These are phyloP conservation scores for Penicillium sp. DNA, from an alignment of 2,329 filamentous ascomycete genomes.

Conservation along the genomic window DNA sequence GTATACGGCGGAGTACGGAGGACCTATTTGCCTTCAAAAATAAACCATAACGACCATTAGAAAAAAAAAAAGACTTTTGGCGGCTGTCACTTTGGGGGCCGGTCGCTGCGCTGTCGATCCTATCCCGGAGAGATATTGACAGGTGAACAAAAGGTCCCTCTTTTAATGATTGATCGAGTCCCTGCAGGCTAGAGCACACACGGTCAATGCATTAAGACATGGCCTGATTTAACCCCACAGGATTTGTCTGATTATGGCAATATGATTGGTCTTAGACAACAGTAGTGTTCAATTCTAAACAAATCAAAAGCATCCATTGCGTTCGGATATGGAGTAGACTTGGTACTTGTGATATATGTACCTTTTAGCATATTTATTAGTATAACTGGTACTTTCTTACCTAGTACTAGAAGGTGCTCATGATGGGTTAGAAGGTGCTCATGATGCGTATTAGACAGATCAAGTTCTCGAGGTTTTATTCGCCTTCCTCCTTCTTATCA, in stretches of 20 bases:
- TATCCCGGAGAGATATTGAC: constrained; percentile 18
- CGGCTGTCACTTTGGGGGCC: constrained; percentile 24
- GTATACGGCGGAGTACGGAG: background rate
- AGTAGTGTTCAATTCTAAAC: constrained; percentile 6
- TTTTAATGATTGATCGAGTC: constrained; percentile 19
- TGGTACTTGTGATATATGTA: constrained; percentile 2
- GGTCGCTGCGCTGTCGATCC: constrained; percentile 32
- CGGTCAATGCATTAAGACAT: constrained; percentile 26
- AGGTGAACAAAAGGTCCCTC: constrained; percentile 11
- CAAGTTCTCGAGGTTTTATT: too few relatives aligned
- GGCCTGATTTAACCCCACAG: constrained; percentile 14
- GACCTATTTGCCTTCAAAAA: background rate
- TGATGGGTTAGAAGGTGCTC: too few relatives aligned
- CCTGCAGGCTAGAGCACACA: constrained; percentile 21
- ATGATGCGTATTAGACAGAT: too few relatives aligned
- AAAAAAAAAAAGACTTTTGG: constrained; percentile 10
- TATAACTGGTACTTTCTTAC: background rate
- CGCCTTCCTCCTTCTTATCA: too few relatives aligned
- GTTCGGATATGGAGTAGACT: constrained; percentile 2
- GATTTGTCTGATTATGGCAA: constrained; percentile 3
- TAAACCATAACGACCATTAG: background rate
- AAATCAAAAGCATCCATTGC: constrained; percentile 10
- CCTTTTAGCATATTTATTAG: background rate
- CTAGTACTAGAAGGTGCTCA: constrained; percentile 1
- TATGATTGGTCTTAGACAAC: constrained; percentile 17